phyloP scores from a whole-genome alignment of 306 rosid species.

The Quercus glauca region DNA sequence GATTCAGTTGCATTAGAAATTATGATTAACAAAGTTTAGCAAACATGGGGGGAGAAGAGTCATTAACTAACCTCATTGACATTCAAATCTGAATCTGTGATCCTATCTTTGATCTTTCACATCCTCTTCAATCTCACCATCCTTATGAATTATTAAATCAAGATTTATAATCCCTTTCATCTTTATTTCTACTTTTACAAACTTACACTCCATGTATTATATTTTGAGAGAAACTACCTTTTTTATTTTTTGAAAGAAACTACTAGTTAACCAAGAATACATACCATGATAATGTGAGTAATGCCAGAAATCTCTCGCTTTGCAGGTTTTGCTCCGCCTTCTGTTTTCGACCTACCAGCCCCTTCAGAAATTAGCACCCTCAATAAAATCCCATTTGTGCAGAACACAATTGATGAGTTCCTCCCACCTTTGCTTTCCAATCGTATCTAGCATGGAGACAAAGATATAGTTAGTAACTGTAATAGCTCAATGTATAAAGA shows the following conservation, averaged over 20 bases:
- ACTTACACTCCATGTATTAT: too few species aligned
- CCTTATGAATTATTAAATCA: too few species aligned
- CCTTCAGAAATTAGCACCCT: conserved; percentile 68
- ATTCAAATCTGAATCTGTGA: conserved; percentile 41
- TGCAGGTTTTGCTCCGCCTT: conserved; percentile 21
- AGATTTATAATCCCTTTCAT: too few species aligned
- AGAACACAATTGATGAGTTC: conserved; percentile 74
- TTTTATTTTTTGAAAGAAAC: neutral
- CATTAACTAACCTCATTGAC: conserved; percentile 68
- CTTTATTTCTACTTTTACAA: too few species aligned
- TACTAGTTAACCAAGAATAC: conserved; percentile 9
- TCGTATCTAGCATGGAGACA: conserved; percentile 64
- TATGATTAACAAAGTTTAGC: conserved; percentile 9
- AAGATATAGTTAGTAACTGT: conserved; percentile 2
- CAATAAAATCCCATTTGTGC: conserved; percentile 85
- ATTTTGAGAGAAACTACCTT: too few species aligned
- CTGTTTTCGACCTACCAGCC: conserved; percentile 25
- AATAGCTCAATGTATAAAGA: neutral
- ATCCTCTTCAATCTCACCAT: too few species aligned
- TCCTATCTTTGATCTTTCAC: too few species aligned
- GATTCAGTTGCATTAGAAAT: conserved; percentile 12
- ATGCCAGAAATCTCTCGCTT: conserved; percentile 44
- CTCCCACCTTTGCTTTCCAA: conserved; percentile 84
- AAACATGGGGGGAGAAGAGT: conserved; percentile 10
- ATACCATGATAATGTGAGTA: conserved; percentile 94